Percentiles rank a stretch among this genome's conserved stretches.
phyloP scores from a whole-genome alignment of 768 basidiomycete species.

The Leccinum pellstonianum region DNA sequence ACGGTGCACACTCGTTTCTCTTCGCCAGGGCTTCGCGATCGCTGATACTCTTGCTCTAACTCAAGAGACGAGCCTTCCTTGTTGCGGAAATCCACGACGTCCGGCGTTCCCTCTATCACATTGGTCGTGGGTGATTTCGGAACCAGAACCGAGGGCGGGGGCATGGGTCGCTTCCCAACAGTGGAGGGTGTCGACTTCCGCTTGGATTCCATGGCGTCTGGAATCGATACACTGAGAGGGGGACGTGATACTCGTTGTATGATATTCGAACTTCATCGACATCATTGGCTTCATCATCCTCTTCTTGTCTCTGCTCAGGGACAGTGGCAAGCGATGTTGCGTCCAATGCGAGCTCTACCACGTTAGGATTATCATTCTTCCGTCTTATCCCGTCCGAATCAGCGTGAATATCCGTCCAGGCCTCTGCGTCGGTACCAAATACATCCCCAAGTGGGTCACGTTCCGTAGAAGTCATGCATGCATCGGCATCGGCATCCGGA shows the following conservation, averaged over 20 bases:
- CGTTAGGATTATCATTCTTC: constrained; percentile 38
- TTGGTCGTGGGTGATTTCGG: constrained; percentile 34
- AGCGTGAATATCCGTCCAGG: constrained; percentile 55
- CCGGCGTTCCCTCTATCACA: constrained; percentile 27
- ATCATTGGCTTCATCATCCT: constrained; percentile 34
- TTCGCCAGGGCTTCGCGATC: constrained; percentile 36
- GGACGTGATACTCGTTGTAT: constrained; percentile 42
- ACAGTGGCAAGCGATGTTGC: constrained; percentile 36
- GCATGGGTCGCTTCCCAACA: not conserved
- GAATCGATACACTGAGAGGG: constrained; percentile 35
- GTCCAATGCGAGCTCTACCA: constrained; percentile 54
- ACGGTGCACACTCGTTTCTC: constrained; percentile 47
- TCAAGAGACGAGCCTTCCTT: constrained; percentile 25
- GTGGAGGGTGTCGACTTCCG: constrained; percentile 37
- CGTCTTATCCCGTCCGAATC: constrained; percentile 30
- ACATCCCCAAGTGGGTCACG: constrained; percentile 58
- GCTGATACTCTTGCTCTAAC: constrained; percentile 29
- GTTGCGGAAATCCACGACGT: constrained; percentile 9
- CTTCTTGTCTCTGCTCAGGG: constrained; percentile 25
- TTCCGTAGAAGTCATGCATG: constrained; percentile 36
- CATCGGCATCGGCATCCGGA: constrained; percentile 28
- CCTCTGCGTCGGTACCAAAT: constrained; percentile 65
- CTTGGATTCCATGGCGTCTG: constrained; percentile 39
- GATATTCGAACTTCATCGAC: constrained; percentile 36
- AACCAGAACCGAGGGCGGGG: constrained; percentile 54